phyloP scores from a whole-genome alignment of 2,329 filamentous ascomycete genomes.

The Coniochaeta prunicola region DNA sequence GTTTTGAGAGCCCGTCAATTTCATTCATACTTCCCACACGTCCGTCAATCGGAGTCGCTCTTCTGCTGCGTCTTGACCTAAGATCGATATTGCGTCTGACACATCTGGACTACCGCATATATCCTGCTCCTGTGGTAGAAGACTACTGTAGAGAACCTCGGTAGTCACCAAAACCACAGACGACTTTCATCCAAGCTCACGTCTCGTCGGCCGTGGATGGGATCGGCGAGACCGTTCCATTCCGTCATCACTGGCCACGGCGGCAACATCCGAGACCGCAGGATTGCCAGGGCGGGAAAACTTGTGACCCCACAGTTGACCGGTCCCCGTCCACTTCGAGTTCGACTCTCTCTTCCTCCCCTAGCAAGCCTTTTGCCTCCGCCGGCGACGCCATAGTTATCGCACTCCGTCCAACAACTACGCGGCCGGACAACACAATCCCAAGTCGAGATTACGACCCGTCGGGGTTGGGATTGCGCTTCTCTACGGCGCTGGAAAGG shows the following conservation, averaged over 20 bases:
- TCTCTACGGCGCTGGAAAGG: constrained; percentile 22
- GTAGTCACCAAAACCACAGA: too few species aligned
- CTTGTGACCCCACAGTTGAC: constrained; percentile 1
- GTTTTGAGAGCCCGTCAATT: too few species aligned
- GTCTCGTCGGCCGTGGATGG: too few species aligned
- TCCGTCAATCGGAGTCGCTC: too few species aligned
- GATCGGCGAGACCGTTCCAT: too few species aligned
- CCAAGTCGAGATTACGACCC: neutral
- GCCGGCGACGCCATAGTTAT: neutral
- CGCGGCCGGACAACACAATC: neutral
- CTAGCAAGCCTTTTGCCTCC: neutral
- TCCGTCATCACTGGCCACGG: neutral
- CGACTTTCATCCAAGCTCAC: too few species aligned
- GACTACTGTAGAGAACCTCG: too few species aligned
- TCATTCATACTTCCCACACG: too few species aligned
- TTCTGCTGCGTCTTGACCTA: too few species aligned
- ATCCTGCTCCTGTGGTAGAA: too few species aligned
- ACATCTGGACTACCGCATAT: too few species aligned
- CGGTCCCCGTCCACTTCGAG: neutral
- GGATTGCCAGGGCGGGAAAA: neutral
- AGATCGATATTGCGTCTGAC: too few species aligned
- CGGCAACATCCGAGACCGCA: neutral
- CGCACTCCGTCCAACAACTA: neutral
- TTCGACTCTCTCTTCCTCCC: neutral
- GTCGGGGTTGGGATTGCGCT: neutral